A percentile compares a stretch with the other conserved stretches of the same genome.
These are phyloP conservation scores for Pythium rhizo-oryzae DNA, from an alignment of 352 stramenopile genomes.

Conservation along the genomic window DNA sequence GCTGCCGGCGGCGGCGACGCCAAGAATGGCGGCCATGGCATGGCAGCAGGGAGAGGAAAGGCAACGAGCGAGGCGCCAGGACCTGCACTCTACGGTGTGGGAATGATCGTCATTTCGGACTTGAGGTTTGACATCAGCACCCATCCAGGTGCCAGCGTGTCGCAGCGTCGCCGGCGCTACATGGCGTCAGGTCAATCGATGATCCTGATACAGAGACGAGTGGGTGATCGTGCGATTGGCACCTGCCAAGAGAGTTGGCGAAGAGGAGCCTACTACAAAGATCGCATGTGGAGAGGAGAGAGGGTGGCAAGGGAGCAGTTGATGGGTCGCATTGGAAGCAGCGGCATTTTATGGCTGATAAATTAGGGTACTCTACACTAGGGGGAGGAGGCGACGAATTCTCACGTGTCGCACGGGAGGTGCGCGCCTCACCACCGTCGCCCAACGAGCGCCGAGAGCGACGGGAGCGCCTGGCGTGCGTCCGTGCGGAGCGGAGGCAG, in stretches of 20 bases:
- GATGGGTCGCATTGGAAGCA: not conserved
- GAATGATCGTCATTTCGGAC: not conserved
- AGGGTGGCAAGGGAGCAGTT: not conserved
- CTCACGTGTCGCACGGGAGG: conserved; percentile 1
- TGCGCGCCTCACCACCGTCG: conserved; percentile 19
- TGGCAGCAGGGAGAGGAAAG: not conserved
- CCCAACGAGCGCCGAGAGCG: conserved; percentile 23
- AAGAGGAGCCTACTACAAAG: not conserved
- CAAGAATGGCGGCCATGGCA: not conserved
- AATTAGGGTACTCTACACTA: conserved; percentile 19
- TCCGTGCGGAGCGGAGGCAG: conserved; percentile 28
- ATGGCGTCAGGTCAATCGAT: not conserved
- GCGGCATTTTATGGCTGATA: conserved; percentile 11
- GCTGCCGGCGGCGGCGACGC: not conserved
- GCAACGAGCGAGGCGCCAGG: not conserved
- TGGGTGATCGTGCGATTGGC: not conserved
- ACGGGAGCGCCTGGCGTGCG: conserved; percentile 16
- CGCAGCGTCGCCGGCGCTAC: not conserved
- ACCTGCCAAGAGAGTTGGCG: not conserved
- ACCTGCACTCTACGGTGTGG: not conserved
- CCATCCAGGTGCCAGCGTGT: conserved; percentile 1
- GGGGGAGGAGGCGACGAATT: too few species aligned
- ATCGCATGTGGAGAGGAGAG: not conserved
- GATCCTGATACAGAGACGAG: not conserved
- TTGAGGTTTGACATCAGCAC: conserved; percentile 3